A percentile compares a stretch with the other conserved stretches of the same genome.
phyloP scores from a whole-genome alignment of 176 grass and related monocot genomes.

The Themeda triandra region DNA sequence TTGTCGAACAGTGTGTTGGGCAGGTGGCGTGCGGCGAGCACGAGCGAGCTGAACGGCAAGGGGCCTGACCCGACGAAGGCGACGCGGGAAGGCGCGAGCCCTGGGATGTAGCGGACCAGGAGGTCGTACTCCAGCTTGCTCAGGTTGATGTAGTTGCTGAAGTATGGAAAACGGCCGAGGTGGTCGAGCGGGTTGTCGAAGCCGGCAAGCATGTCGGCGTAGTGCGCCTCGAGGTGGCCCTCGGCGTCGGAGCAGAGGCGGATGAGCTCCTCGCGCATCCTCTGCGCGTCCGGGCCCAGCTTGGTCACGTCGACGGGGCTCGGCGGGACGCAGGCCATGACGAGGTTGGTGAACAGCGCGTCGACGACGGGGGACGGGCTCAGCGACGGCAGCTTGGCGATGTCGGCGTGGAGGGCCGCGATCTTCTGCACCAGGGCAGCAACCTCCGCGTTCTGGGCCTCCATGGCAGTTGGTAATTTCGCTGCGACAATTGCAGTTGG shows the following conservation, averaged over 20 bases:
- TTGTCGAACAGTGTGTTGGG: constrained; percentile 41
- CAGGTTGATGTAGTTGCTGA: constrained; percentile 75
- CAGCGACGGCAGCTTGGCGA: constrained; percentile 51
- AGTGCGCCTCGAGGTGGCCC: constrained; percentile 68
- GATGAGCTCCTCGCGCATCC: constrained; percentile 59
- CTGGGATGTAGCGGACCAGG: constrained; percentile 31
- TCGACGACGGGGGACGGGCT: constrained; percentile 54
- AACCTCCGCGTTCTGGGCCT: constrained; percentile 39
- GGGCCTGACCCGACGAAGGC: constrained; percentile 66
- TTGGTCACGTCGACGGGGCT: constrained; percentile 59
- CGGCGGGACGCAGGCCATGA: constrained; percentile 60
- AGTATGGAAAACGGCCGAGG: constrained; percentile 67
- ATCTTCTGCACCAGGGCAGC: constrained; percentile 52
- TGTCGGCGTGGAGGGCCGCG: constrained; percentile 35
- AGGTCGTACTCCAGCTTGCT: constrained; percentile 71
- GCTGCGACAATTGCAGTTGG: not conserved
- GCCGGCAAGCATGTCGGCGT: constrained; percentile 56
- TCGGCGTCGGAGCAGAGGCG: constrained; percentile 63
- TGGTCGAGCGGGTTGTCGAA: constrained; percentile 83
- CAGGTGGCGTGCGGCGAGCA: constrained; percentile 47
- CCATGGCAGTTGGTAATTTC: not conserved
- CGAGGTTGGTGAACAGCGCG: constrained; percentile 72
- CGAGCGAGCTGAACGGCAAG: constrained; percentile 52
- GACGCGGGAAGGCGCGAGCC: constrained; percentile 15
- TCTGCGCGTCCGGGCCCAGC: constrained; percentile 38